phyloP scores from a whole-genome alignment of 352 stramenopile genomes.

The Phytopythium litorale region DNA sequence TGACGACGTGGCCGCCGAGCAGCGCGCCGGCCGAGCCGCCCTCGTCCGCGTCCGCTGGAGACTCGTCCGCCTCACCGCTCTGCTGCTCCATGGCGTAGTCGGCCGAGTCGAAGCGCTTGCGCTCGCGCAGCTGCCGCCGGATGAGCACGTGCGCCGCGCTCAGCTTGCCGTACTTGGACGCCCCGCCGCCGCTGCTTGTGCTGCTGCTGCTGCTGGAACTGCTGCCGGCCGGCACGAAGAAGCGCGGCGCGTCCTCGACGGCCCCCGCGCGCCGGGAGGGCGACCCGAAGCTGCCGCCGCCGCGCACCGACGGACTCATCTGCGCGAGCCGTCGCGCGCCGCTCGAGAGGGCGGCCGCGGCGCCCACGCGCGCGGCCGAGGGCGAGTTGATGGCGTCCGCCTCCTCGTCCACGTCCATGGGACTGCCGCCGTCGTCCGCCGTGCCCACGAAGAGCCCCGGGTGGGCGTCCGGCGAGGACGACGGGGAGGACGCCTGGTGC shows the following conservation, averaged over 20 bases:
- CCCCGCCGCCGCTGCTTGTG: not conserved
- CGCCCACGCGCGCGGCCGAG: constrained; percentile 23
- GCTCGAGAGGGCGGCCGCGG: constrained; percentile 6
- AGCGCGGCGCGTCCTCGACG: not conserved
- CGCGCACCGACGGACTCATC: constrained; percentile 52
- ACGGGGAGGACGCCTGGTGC: constrained; percentile 5
- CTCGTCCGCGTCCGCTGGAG: constrained; percentile 12
- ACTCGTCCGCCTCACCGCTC: constrained; percentile 7
- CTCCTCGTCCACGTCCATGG: constrained; percentile 29
- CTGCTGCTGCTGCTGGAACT: not conserved
- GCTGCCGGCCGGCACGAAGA: constrained; percentile 2
- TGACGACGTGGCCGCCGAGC: constrained; percentile 15
- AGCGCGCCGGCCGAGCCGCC: constrained; percentile 14
- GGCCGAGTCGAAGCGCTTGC: constrained; percentile 80
- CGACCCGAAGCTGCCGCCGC: constrained; percentile 35
- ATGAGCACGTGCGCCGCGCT: constrained; percentile 71
- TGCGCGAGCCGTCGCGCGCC: constrained; percentile 28
- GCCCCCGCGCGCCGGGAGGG: constrained; percentile 18
- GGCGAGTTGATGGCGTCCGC: constrained; percentile 40
- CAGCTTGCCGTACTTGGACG: constrained; percentile 59
- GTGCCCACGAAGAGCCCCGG: not conserved
- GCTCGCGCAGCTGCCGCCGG: constrained; percentile 73
- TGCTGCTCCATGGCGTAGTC: constrained; percentile 73
- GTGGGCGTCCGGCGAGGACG: not conserved
- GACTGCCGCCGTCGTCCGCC: constrained; percentile 7